These are phyloP conservation scores for Carex pumila DNA, from an alignment of 176 grass and related monocot species.

Conservation along the genomic window DNA sequence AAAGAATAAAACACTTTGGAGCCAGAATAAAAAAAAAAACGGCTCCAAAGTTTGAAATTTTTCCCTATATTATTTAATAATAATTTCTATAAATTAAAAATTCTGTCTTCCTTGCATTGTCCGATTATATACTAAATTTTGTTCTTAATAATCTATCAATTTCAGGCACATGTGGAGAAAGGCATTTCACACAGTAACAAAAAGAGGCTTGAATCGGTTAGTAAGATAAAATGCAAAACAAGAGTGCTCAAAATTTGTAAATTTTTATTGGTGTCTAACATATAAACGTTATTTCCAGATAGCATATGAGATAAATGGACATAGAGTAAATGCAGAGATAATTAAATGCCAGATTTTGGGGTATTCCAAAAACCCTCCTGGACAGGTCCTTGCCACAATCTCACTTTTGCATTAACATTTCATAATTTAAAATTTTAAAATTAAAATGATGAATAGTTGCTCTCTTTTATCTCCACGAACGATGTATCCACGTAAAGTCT, in stretches of 20 bases:
- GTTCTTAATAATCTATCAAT: constrained; percentile 1
- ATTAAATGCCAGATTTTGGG: constrained; percentile 69
- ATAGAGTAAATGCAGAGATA: constrained; percentile 58
- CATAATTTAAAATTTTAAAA: neutral
- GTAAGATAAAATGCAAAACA: constrained; percentile 41
- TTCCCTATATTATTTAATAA: too few relatives aligned
- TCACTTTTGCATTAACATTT: neutral
- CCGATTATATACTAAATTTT: neutral
- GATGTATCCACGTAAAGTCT: neutral
- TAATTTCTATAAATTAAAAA: too few relatives aligned
- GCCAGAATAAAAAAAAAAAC: too few relatives aligned
- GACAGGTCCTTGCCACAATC: constrained; percentile 36
- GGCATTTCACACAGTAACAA: constrained; percentile 53
- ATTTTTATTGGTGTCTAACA: neutral
- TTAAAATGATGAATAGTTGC: neutral
- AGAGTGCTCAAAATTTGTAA: neutral
- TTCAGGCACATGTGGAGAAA: constrained; percentile 74
- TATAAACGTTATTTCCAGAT: constrained; percentile 28
- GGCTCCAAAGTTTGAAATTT: too few relatives aligned
- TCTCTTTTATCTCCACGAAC: neutral
- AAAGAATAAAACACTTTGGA: too few relatives aligned
- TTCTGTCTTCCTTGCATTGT: neutral
- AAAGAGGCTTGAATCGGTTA: constrained; percentile 43
- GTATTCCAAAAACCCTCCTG: constrained; percentile 47
- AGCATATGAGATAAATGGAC: constrained; percentile 57